These are phyloP conservation scores for Penicillium argentinense DNA, from an alignment of 495 filamentous ascomycete genomes.

Conservation along the genomic window DNA sequence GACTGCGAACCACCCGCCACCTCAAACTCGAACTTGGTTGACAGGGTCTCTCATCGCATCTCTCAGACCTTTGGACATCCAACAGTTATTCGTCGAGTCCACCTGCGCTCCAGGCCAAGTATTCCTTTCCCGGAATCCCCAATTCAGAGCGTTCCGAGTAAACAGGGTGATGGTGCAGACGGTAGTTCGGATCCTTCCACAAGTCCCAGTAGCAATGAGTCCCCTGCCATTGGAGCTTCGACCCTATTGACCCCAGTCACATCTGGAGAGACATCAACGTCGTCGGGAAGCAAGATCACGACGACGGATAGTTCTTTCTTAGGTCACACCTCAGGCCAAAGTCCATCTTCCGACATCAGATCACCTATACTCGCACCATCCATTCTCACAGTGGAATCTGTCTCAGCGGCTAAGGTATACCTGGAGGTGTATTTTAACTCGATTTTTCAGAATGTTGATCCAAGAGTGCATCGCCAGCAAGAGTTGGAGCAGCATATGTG, in stretches of 20 bases:
- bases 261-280: slow-evolving; percentile 31
- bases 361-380: slow-evolving; percentile 47
- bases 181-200: slow-evolving; percentile 45
- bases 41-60: slow-evolving; percentile 49
- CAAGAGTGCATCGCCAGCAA: slow-evolving; percentile 65
- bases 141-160: slow-evolving; percentile 5
- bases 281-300: slow-evolving; percentile 14
- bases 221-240: slow-evolving; percentile 30
- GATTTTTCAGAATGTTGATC: slow-evolving; percentile 52
- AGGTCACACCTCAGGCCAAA: slow-evolving; percentile 7
- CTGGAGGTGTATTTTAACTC: slow-evolving; percentile 81
- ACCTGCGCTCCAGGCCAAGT: slow-evolving; percentile 44
- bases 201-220: slow-evolving; percentile 31
- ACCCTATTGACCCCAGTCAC: slow-evolving; percentile 37
- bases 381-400: slow-evolving; percentile 73
- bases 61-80: slow-evolving; percentile 50
- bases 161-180: slow-evolving; percentile 30
- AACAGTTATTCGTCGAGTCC: slow-evolving; percentile 54
- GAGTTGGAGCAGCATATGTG: slow-evolving; percentile 66
- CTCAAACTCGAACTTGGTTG: slow-evolving; percentile 32
- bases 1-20: slow-evolving; percentile 6
- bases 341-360: slow-evolving; percentile 15
- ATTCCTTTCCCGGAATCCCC: slow-evolving; percentile 30
- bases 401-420: slow-evolving; percentile 78
- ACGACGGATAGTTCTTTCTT: slow-evolving; percentile 8